Evolutionary conservation across 768 basidiomycete species (phyloP).

Genomic region (Asterophora parasitica): DNA sequence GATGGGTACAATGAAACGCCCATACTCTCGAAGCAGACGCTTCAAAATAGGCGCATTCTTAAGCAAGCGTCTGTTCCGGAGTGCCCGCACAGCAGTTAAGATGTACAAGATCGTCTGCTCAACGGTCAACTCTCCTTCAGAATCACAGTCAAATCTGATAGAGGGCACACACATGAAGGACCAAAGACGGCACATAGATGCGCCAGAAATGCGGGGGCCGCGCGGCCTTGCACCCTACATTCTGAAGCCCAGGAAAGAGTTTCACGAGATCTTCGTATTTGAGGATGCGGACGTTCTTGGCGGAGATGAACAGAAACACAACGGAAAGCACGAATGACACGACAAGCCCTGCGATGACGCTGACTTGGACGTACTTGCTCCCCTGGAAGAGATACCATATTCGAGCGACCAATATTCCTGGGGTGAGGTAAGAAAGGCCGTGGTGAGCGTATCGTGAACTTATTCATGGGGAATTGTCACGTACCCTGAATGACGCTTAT

Average conservation of each 20-base stretch:
- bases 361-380: constrained; percentile 21
- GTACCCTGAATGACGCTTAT: constrained; percentile 33
- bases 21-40: constrained; percentile 36
- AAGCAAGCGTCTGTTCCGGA: constrained; percentile 27
- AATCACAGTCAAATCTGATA: background rate
- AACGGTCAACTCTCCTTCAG: background rate
- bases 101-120: constrained; percentile 30
- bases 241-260: constrained; percentile 10
- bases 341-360: constrained; percentile 26
- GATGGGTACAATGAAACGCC: background rate
- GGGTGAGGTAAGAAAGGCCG: too few relatives aligned
- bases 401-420: constrained; percentile 35
- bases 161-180: constrained; percentile 28
- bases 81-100: constrained; percentile 30
- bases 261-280: background rate
- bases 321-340: constrained; percentile 25
- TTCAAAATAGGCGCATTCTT: constrained; percentile 28
- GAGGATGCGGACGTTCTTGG: constrained; percentile 15
- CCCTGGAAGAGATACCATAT: constrained; percentile 39
- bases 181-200: constrained; percentile 32
- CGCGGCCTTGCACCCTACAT: constrained; percentile 27
- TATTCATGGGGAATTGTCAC: background rate
- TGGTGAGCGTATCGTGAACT: background rate
- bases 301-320: constrained; percentile 24
- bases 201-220: constrained; percentile 30